A percentile compares a stretch with the other conserved stretches of the same genome.
phyloP scores from a whole-genome alignment of 371 early-diverging fungal species.

The Mucor lusitanicus region DNA sequence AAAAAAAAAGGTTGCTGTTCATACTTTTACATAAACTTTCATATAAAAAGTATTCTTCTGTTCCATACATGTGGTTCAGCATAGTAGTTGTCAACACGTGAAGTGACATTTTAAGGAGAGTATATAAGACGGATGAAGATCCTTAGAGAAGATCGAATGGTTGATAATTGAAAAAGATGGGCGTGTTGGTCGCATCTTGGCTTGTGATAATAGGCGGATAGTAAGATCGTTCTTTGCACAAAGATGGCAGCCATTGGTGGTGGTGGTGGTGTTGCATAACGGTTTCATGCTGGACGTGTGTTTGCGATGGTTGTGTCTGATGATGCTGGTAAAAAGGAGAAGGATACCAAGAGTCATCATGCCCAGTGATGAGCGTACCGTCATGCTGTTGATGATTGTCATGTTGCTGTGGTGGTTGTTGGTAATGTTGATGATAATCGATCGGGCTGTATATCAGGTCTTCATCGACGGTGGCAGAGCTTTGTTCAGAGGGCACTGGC shows the following conservation, averaged over 20 bases:
- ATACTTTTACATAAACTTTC: not conserved
- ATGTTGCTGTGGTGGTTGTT: not conserved
- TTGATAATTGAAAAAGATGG: constrained; percentile 9
- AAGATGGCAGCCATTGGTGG: constrained; percentile 12
- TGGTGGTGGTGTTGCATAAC: not conserved
- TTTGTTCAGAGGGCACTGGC: constrained; percentile 20
- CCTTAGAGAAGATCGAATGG: constrained; percentile 8
- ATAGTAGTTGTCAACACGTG: not conserved
- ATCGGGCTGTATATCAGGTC: constrained; percentile 15
- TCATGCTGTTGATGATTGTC: not conserved
- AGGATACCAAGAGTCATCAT: not conserved
- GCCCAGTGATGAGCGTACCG: not conserved
- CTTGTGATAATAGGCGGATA: constrained; percentile 8
- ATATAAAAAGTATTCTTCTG: not conserved
- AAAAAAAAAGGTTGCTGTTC: not conserved
- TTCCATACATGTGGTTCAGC: not conserved
- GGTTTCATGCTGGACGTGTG: not conserved
- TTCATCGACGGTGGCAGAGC: constrained; percentile 14
- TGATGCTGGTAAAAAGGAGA: constrained; percentile 1
- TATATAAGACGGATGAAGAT: not conserved
- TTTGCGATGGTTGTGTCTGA: not conserved
- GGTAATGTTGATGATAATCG: not conserved
- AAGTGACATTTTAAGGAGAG: not conserved
- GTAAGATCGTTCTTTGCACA: constrained; percentile 11
- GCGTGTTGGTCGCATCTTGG: constrained; percentile 1